Evolutionary conservation across 805 yeast species (phyloP), one percentile per base, ranked within the genome.

Genomic region (Ogataea corticis): DNA sequence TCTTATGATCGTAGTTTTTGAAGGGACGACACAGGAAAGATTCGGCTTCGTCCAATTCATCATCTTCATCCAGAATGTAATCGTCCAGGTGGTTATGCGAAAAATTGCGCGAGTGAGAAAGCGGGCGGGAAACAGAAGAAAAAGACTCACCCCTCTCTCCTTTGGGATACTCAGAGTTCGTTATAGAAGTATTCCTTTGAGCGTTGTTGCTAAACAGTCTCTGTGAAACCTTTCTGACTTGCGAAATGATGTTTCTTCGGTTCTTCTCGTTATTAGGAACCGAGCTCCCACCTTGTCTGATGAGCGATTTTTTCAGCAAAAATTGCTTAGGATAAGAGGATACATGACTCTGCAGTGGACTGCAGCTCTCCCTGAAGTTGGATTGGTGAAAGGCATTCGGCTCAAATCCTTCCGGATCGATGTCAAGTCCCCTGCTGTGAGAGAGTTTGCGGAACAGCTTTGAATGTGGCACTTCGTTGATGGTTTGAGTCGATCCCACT

Each of bases 161-260:
- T 19, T 19, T 28, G 21, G 15, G 10, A 25, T 16, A 11, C n/a
- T 43, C 49, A 13, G 33, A 14, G 19, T 32, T 12, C 15, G n/a
- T 32, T 3, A 23, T 28, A 4, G 50, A 44, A n/a, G 17, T 29
- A 2, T 38, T 30, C 21, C 50, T 36, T 7, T 38, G 41, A 6
- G 45, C 43, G 16, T 49, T 48, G 33, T 45, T 38, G 34, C 41
- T 52, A 35, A 60, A 59, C 12, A 60, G 37, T 35, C 51, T 56
- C 30, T 58, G 63, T 2, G 66, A 62, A 2, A 63, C 64, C 38
- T 60, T 55, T 29, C 65, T 44, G 2, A 62, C 64, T 40, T 62
- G 61, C 0, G 66, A 63, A 1, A 60, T 52, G 17, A 54, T 53
- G n/a, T 47, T 48, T 16, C 37, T 45, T 38, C 18, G 54, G 19